Evolutionary conservation across 148 eudicot species (phyloP).

Genomic region (Nepenthes gracilis): DNA sequence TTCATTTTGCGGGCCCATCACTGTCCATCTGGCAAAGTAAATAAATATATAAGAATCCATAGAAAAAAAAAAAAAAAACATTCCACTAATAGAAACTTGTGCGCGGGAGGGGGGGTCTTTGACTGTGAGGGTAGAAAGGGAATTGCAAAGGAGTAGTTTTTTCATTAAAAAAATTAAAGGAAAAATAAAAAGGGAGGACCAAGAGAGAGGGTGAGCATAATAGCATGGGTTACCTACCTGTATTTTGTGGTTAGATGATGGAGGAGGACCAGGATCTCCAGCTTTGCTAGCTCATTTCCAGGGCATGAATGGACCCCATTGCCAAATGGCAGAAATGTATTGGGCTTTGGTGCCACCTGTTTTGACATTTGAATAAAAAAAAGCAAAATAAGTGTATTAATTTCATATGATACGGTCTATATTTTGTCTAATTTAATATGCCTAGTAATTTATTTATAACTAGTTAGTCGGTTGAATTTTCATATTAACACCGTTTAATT

Average conservation of each 20-base stretch:
- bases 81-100: conserved; percentile 11
- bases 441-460: not conserved
- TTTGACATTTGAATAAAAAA: conserved; percentile 2
- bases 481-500: too few relatives aligned
- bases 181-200: not conserved
- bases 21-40: conserved; percentile 41
- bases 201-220: not conserved
- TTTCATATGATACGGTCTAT: not conserved
- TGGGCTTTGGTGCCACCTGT: conserved; percentile 61
- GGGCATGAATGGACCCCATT: conserved; percentile 66
- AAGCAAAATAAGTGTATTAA: not conserved
- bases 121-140: too few relatives aligned
- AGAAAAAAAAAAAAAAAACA: not conserved
- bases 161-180: too few relatives aligned
- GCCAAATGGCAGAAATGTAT: conserved; percentile 71
- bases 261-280: conserved; percentile 45
- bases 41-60: not conserved
- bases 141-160: too few relatives aligned
- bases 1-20: conserved; percentile 48
- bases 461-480: not conserved
- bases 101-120: too few relatives aligned
- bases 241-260: conserved; percentile 71
- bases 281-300: conserved; percentile 66
- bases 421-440: not conserved
- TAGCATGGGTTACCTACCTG: conserved; percentile 25